A percentile compares a stretch with the other conserved stretches of the same genome.
These are phyloP conservation scores for Daedaleopsis sinensis DNA, from an alignment of 768 basidiomycete species.

Conservation along the genomic window DNA sequence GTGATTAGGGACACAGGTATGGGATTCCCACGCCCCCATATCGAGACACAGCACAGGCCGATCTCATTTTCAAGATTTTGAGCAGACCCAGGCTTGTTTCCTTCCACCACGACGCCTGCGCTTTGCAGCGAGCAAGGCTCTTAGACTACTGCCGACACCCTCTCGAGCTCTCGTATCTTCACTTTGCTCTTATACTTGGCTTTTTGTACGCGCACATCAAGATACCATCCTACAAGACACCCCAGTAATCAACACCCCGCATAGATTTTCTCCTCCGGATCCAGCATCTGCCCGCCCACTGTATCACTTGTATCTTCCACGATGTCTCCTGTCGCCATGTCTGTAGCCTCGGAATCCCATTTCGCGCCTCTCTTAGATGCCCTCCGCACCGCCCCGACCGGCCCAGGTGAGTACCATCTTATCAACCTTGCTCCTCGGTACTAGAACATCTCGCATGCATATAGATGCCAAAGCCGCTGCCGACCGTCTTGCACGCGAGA, in stretches of 20 bases:
- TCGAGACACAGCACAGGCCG: conserved; percentile 16
- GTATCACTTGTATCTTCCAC: conserved; percentile 27
- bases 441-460: conserved; percentile 1
- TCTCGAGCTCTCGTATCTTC: background rate
- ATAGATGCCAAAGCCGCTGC: conserved; percentile 87
- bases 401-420: conserved; percentile 33
- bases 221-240: conserved; percentile 24
- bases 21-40: conserved; percentile 3
- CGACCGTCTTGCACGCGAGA: conserved; percentile 75
- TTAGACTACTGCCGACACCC: background rate
- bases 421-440: background rate
- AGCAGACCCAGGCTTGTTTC: background rate
- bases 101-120: conserved; percentile 8
- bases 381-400: conserved; percentile 41
- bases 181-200: background rate
- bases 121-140: conserved; percentile 5
- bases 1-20: too few relatives aligned
- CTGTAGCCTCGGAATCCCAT: conserved; percentile 43
- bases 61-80: conserved; percentile 12
- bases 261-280: conserved; percentile 18
- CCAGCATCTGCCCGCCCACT: conserved; percentile 24
- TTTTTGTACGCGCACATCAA: conserved; percentile 2
- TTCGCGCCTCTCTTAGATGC: conserved; percentile 50
- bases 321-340: conserved; percentile 61
- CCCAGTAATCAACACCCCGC: conserved; percentile 27